Base-by-base conservation (phyloP, 768 basidiomycete genomes). In the Calocera cornea region DNA sequence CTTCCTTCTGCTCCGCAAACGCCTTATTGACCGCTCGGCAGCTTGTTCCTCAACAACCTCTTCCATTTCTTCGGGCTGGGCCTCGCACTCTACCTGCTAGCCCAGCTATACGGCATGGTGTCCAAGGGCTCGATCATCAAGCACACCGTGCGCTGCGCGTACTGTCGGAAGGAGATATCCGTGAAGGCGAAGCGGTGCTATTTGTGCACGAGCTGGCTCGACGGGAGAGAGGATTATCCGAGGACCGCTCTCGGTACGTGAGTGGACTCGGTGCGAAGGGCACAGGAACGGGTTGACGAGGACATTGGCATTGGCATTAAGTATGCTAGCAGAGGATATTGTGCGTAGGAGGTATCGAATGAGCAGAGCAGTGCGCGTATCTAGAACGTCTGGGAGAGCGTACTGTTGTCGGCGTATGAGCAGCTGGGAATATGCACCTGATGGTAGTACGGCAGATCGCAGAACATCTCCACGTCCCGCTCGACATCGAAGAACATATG, bases 161-260 rank as follows among this genome's bases (percentile, higher is more conserved):
- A 78, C 68, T 82, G 81, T 64, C 72, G 79, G 68, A 82, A 82
- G 70, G 74, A 78, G 65, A 77, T 81, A 40, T 76, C 78, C 31
- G 72, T 74, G 34, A 78, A 80, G 79, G 78, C 79, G 0, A 74
- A 72, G 64, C 70, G 79, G 29, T 79, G 78, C 63, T 75, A 78
- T n/a, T 76, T 80, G 71, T 81, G 80, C 65, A 78, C 78, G 3
- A 76, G 76, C 22, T 81, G 79, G 80, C 72, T 76, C 8, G 80
- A 81, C 68, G 79, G 80, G 2, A 73, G 79, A 34, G 79, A 80
- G 68, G 79, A 80, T 34, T 14, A 54, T 31, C 54, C 54, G 5
- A 60, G 54, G 54, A 60, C 27, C 2, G 54, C 54, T 2, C 19
- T 60, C 14, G 54, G 54, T 19, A 29, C 54, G 11, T 60, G 19